Evolutionary conservation across 1,139 yeast species (phyloP), one percentile per base, ranked within the genome.

Genomic region (Yamadazyma conglobata): DNA sequence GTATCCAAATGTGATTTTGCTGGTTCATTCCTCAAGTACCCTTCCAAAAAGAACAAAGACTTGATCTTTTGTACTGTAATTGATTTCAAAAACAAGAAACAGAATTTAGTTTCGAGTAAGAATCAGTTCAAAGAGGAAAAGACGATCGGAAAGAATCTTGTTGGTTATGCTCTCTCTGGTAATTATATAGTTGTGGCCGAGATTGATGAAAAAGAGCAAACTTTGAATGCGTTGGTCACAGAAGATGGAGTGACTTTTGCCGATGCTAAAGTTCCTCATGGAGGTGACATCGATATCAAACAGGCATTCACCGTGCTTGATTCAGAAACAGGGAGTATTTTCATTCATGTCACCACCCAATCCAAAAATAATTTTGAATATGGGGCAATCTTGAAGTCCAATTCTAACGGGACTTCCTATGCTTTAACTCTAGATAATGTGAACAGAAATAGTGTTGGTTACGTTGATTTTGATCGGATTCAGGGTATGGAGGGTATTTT

Each of bases 351-450:
- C 6, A 84, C 96, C 1, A 79, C 88, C 0, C 68, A 67, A 42
- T 54, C 62, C 15, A 66, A 64, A 6, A 37, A 50, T 0, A 77
- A 72, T 7, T 53, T 60, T 8, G 94, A 87, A 46, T 80, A 56
- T 56, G 98, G 98, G 6, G 67, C 87, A 0, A 64, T 93, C n/a
- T 65, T 91, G 47, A 91, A 91, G 50, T 86, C 96, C 1, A 89
- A 91, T 52, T 84, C 86, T n/a, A 87, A 89, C 47, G 99, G 99
- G 39, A 88, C 97, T 0, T 77, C 85, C n/a, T 89, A 85, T 52
- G 91, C 85, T 3, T 62, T 79, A 18, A 64, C 91, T 1, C 67
- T 84, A 42, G 74, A 73, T n/a, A 55, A 72, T 36, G 96, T 88
- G 6, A 91, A 89, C 54, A 69, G 98, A 47, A 75, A 87, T 42